Conservation (phyloP, 768 basidiomycete species). For the Leucocoprinus leucothites region DNA sequence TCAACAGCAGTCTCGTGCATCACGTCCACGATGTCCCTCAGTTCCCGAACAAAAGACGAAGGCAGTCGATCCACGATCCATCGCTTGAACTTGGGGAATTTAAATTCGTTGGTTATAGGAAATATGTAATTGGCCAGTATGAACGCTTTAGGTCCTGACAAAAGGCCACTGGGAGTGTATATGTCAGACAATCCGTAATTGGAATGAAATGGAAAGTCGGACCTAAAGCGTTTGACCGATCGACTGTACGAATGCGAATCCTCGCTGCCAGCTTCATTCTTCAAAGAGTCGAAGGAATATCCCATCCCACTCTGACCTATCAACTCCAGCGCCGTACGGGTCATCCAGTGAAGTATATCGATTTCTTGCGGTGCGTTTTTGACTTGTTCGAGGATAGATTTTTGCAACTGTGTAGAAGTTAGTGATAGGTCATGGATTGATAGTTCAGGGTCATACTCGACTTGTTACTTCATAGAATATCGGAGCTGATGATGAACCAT, state of each 20-base stretch:
- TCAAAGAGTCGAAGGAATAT: constrained; percentile 38
- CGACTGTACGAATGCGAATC: constrained; percentile 27
- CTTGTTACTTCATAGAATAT: constrained; percentile 30
- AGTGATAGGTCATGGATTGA: too few relatives aligned
- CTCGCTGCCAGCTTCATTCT: constrained; percentile 16
- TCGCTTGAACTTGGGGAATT: constrained; percentile 28
- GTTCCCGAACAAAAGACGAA: constrained; percentile 19
- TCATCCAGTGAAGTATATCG: constrained; percentile 34
- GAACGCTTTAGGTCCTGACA: neutral
- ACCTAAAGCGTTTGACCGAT: constrained; percentile 21
- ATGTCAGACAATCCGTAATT: too few relatives aligned
- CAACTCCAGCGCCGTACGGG: constrained; percentile 44
- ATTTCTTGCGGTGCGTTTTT: constrained; percentile 30
- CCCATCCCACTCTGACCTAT: constrained; percentile 51
- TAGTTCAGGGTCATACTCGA: constrained; percentile 21
- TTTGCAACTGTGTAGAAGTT: constrained; percentile 21
- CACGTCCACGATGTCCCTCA: constrained; percentile 27
- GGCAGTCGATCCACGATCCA: constrained; percentile 33
- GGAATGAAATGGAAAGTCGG: too few relatives aligned
- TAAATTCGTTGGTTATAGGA: constrained; percentile 19
- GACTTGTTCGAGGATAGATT: constrained; percentile 22
- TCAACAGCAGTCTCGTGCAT: constrained; percentile 31
- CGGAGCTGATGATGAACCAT: constrained; percentile 22
- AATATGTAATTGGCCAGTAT: constrained; percentile 9
- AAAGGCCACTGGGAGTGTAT: neutral